These are phyloP conservation scores for Chrysanthemum makinoi DNA, from an alignment of 129 eudicot species.

Conservation along the genomic window DNA sequence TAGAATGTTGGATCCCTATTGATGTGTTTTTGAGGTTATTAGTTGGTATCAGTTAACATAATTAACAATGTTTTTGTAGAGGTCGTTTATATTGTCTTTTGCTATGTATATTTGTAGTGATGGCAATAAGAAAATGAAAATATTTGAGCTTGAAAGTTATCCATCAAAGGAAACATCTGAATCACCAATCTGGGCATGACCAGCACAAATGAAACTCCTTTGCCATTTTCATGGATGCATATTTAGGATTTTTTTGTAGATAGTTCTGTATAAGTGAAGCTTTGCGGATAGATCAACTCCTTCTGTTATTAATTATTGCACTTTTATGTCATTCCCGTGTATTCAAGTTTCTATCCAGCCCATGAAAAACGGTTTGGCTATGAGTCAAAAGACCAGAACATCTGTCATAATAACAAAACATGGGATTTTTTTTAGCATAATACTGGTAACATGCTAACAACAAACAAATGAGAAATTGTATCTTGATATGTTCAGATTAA, in stretches of 20 bases:
- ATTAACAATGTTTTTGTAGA: too few relatives aligned
- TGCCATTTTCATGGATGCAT: too few relatives aligned
- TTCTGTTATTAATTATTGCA: not conserved
- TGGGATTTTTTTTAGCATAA: not conserved
- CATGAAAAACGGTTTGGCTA: not conserved
- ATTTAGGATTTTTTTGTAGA: not conserved
- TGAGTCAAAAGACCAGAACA: not conserved
- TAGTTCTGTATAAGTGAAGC: not conserved
- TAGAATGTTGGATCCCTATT: too few relatives aligned
- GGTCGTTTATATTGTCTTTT: too few relatives aligned
- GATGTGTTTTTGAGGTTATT: too few relatives aligned
- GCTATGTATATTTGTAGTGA: not conserved
- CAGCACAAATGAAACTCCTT: not conserved
- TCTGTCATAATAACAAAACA: too few relatives aligned
- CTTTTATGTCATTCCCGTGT: not conserved
- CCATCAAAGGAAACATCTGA: not conserved
- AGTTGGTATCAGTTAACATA: too few relatives aligned
- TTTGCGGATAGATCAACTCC: not conserved
- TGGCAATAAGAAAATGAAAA: not conserved
- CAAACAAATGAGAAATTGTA: too few relatives aligned
- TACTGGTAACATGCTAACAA: too few relatives aligned
- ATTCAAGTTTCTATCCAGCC: not conserved
- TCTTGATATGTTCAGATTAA: not conserved
- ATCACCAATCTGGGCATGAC: not conserved
- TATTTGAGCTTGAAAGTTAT: not conserved